These are phyloP conservation scores for Microbotryum lychnidis-dioicae DNA, from an alignment of 1,284 basidiomycete species.

Conservation along the genomic window DNA sequence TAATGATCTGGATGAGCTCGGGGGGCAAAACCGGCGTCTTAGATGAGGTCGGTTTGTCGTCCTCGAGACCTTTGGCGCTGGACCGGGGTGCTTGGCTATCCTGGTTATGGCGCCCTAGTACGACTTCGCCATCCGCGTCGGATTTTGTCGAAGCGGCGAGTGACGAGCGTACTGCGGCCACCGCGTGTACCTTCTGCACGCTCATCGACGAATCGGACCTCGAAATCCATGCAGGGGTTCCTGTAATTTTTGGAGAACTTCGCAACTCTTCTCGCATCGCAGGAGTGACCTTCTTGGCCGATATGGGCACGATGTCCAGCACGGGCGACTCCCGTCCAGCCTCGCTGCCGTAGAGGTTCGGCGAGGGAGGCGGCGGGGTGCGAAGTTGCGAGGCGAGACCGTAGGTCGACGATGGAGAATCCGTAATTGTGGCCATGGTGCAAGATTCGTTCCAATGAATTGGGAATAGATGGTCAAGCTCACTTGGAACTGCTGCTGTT, in stretches of 20 bases:
- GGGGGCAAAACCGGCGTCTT: no score
- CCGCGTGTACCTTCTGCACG: not conserved
- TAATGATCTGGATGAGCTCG: not conserved
- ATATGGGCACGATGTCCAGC: not conserved
- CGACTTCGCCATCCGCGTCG: not conserved
- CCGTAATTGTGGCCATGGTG: no score
- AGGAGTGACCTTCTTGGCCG: constrained; percentile 11
- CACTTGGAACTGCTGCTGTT: no score
- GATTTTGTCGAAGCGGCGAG: not conserved
- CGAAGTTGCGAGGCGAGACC: constrained; percentile 14
- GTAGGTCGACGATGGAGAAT: constrained; percentile 2
- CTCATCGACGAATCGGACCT: no score
- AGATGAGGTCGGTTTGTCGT: no score
- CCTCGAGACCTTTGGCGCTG: not conserved
- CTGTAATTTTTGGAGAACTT: not conserved
- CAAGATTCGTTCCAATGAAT: no score
- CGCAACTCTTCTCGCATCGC: constrained; percentile 12
- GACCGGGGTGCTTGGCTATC: not conserved
- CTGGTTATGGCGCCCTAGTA: not conserved
- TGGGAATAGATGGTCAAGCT: no score
- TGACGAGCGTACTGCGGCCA: constrained; percentile 9
- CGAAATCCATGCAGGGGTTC: not conserved
- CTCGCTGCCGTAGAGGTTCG: not conserved
- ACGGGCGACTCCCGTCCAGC: not conserved
- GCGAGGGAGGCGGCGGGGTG: constrained; percentile 12